These are phyloP conservation scores for Fusarium tanahbumbuense DNA, from an alignment of 2,329 filamentous ascomycete species.

Conservation along the genomic window DNA sequence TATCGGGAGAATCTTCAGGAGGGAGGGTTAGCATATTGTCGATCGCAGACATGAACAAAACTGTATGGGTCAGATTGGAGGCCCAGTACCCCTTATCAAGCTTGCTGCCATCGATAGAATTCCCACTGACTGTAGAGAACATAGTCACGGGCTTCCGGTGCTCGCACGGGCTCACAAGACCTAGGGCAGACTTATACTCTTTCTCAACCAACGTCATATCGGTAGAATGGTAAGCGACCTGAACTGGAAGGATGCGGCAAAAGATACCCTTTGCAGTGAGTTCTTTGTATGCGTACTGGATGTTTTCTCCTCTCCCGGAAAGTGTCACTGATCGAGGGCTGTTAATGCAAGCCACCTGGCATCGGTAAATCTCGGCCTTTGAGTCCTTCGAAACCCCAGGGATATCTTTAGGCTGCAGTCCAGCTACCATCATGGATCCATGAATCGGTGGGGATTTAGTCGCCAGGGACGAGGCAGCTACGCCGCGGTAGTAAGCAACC, in stretches of 20 bases:
- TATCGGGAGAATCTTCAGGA: conserved; percentile 46
- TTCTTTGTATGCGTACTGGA: conserved; percentile 49
- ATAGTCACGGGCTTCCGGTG: conserved; percentile 45
- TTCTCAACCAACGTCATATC: conserved; percentile 56
- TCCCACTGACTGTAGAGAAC: conserved; percentile 57
- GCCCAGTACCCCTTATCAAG: conserved; percentile 59
- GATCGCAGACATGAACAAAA: conserved; percentile 58
- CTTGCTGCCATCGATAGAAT: conserved; percentile 36
- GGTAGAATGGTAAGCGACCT: conserved; percentile 58
- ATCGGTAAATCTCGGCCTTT: conserved; percentile 22
- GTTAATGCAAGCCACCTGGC: conserved; percentile 59
- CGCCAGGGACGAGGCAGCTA: conserved; percentile 49
- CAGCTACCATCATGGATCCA: conserved; percentile 58
- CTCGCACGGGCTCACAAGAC: conserved; percentile 34
- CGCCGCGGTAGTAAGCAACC: conserved; percentile 57
- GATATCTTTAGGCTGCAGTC: conserved; percentile 48
- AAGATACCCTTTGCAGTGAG: conserved; percentile 50
- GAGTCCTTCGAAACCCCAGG: conserved; percentile 44
- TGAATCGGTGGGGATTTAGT: conserved; percentile 45
- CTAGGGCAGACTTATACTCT: conserved; percentile 51
- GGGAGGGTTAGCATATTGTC: conserved; percentile 49
- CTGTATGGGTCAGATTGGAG: conserved; percentile 58
- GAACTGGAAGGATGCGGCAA: conserved; percentile 52
- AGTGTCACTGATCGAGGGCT: conserved; percentile 58
- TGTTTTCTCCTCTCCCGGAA: conserved; percentile 53